Base-by-base conservation (phyloP, 2,329 filamentous ascomycete species). In the Ascocoryne sarcoides region DNA sequence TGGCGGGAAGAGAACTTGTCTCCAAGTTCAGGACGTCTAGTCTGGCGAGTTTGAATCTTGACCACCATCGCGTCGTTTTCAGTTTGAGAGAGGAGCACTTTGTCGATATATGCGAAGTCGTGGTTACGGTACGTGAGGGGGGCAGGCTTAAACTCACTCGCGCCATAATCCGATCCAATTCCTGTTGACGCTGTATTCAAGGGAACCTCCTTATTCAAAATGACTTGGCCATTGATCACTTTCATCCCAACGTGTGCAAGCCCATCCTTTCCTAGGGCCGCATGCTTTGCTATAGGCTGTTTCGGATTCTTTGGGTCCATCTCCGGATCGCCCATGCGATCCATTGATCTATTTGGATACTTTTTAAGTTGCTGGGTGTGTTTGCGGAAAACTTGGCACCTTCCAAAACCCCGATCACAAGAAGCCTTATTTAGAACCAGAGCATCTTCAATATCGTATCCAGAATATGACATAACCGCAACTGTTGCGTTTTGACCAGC, bases 1-100 rank as follows among this genome's bases (percentile, higher is more conserved):
- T 98, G 92, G 44, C 92, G 86, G 37, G 92, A 98, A 1, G 89
- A 95, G 66, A 98, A 98, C 61, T 98, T 98, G 73, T 98, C 92
- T 39, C 92, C 92, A 3, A 98, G 75, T 62, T 98, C 93, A 0
- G 92, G 92, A 4, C 89, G 78, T 31, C 93, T 80, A 0, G 93
- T 98, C 62, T 98, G 93, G n/a, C 93, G 75, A 0, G 89, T 95
- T 58, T 95, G 84, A 10, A 96, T 82, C 63, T 98, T 98, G 69
- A 96, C 77, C 35, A 96, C 75, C 15, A 82, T 82, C 7, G 79
- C 84, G 48, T 95, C 89, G 46, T 80, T 79, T 59, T 96, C 90
- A 16, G 85, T 94, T 48, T 85, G 79, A 0, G 89, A 92, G 39
- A 95, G 74, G 78, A 95, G 85, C 41, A 96, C 87, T 67, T 96